These are phyloP conservation scores for Termitomyces eurrhizus DNA, from an alignment of 768 basidiomycete species.

Conservation along the genomic window DNA sequence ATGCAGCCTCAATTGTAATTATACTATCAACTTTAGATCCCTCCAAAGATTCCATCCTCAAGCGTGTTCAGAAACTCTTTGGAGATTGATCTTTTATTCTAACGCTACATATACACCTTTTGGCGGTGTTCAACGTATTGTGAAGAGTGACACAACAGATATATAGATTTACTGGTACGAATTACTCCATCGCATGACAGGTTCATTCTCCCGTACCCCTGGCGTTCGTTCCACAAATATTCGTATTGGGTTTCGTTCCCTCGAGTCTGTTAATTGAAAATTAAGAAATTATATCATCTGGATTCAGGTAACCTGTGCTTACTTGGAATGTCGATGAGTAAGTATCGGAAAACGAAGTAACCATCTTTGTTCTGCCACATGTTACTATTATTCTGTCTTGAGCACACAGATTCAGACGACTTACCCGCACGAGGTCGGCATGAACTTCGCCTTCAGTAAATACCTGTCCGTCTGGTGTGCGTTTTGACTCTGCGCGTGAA, in stretches of 20 bases:
- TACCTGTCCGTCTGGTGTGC: conserved; percentile 33
- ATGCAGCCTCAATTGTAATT: neutral
- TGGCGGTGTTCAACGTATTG: neutral
- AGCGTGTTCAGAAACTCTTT: conserved; percentile 93
- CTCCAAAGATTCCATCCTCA: conserved; percentile 91
- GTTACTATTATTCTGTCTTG: neutral
- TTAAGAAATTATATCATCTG: neutral
- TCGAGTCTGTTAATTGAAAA: conserved; percentile 44
- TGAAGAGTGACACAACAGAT: conserved; percentile 14
- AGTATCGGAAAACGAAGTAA: conserved; percentile 73
- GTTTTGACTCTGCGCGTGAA: conserved; percentile 21
- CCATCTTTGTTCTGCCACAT: conserved; percentile 62
- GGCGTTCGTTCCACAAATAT: conserved; percentile 67
- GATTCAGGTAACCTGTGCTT: conserved; percentile 32
- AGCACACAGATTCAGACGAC: conserved; percentile 19
- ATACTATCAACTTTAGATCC: conserved; percentile 61
- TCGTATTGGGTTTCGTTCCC: conserved; percentile 55
- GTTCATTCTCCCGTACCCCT: conserved; percentile 67
- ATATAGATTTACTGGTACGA: conserved; percentile 19
- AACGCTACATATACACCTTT: neutral
- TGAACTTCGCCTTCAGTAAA: conserved; percentile 81
- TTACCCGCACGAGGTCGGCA: conserved; percentile 70
- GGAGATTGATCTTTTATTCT: conserved; percentile 61
- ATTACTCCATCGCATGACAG: conserved; percentile 64
- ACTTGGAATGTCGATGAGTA: conserved; percentile 81